Evolutionary conservation across 495 filamentous ascomycete species (phyloP).

Genomic region (Penicillium manginii): DNA sequence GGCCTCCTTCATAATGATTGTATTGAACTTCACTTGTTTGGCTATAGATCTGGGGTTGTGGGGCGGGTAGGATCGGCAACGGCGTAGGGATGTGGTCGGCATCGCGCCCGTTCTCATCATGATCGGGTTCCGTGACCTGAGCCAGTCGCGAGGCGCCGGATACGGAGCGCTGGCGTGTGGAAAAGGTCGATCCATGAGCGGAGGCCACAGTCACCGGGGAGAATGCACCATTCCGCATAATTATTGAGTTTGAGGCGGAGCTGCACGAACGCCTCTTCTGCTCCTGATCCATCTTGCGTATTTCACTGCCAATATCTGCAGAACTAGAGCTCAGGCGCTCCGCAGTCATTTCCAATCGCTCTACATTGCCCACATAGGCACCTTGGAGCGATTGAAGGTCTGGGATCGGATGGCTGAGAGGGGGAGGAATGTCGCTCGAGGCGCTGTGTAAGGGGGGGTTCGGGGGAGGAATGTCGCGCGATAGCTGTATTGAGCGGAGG

Average conservation of each 20-base stretch:
- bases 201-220: conserved; percentile 72
- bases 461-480: conserved; percentile 35
- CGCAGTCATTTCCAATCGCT: conserved; percentile 79
- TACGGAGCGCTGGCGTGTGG: conserved; percentile 60
- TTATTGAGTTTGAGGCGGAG: conserved; percentile 63
- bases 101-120: conserved; percentile 46
- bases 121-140: conserved; percentile 54
- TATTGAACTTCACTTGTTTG: conserved; percentile 21
- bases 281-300: conserved; percentile 76
- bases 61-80: conserved; percentile 28
- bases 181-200: conserved; percentile 63
- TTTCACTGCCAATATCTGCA: conserved; percentile 79
- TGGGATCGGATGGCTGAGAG: conserved; percentile 74
- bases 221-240: conserved; percentile 75
- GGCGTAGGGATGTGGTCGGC: conserved; percentile 25
- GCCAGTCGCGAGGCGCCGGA: conserved; percentile 56
- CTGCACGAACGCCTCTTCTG: conserved; percentile 63
- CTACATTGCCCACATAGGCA: conserved; percentile 76
- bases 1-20: conserved; percentile 22
- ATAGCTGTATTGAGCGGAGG: conserved; percentile 40
- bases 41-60: conserved; percentile 31
- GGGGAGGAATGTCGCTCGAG: conserved; percentile 59
- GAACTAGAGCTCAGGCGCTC: conserved; percentile 78
- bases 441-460: conserved; percentile 63
- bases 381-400: conserved; percentile 75